phyloP scores from a whole-genome alignment of 805 yeast genomes.

The Cyberlindnera xylosilytica region DNA sequence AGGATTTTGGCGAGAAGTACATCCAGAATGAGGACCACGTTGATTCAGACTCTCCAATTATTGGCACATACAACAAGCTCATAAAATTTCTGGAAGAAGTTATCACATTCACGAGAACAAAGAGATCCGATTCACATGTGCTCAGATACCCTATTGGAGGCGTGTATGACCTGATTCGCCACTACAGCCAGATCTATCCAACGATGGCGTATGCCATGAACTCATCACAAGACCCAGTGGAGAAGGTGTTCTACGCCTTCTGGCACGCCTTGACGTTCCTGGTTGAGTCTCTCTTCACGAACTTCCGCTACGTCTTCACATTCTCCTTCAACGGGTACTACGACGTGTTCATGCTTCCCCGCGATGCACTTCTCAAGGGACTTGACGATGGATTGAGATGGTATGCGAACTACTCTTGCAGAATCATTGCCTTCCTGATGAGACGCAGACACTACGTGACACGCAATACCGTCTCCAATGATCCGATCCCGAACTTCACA shows the following conservation, averaged over 20 bases:
- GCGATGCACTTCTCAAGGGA: conserved; percentile 5
- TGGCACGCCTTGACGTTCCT: conserved; percentile 19
- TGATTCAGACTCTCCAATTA: conserved; percentile 9
- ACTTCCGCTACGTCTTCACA: conserved; percentile 21
- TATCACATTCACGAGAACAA: conserved; percentile 8
- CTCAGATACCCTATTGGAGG: conserved; percentile 20
- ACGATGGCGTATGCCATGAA: conserved; percentile 9
- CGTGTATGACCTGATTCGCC: conserved; percentile 11
- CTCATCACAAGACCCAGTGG: conserved; percentile 6
- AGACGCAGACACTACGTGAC: conserved; percentile 20
- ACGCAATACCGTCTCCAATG: conserved; percentile 19
- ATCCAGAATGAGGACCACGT: conserved; percentile 7
- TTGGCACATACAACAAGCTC: conserved; percentile 5
- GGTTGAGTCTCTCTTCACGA: conserved; percentile 18
- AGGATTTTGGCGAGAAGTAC: conserved; percentile 18
- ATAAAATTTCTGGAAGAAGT: conserved; percentile 7
- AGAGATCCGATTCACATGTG: conserved; percentile 11
- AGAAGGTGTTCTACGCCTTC: conserved; percentile 18
- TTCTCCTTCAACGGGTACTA: conserved; percentile 22
- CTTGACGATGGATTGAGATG: conserved; percentile 10
- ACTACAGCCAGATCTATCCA: conserved; percentile 20
- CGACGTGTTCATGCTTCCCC: conserved; percentile 13
- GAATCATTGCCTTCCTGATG: conserved; percentile 20
- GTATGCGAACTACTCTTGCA: conserved; percentile 21
- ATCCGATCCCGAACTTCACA: conserved; percentile 20